Base-by-base conservation (phyloP, 2,329 filamentous ascomycete genomes). In the Ophiocordyceps robertsii region DNA sequence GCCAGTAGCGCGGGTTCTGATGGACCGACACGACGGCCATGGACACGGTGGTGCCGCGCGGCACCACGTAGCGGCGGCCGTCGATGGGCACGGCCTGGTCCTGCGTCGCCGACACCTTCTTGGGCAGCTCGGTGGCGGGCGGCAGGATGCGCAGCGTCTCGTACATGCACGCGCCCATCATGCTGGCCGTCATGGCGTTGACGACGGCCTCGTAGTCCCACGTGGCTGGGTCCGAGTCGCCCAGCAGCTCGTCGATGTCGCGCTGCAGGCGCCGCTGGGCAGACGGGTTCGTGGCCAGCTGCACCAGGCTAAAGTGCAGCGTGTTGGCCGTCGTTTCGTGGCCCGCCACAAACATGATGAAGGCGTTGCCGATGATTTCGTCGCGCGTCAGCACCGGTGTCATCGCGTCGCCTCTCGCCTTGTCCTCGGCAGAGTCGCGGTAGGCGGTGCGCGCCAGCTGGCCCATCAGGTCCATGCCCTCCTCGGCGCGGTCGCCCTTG, bases 261-360 rank as follows among this genome's bases (percentile, higher is more conserved):
- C 68, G 63, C 51, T 90, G 84, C 4, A 90, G 61, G 7, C 67
- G 67, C 21, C 73, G 70, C 54, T 92, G 85, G 1, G 72, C 72
- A 1, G 65, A 60, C 6, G 76, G 76, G 51, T 80, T 72, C 51
- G 77, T 72, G 13, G 84, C 84, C 6, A 90, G 70, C 50, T 77
- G 71, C 31, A 86, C 56, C 4, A 88, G 61, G 2, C 77, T 70
- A 56, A 84, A 88, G 61, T 89, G 81, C 33, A 88, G 67, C 4
- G 75, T 73, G 58, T 84, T 86, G 39, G 84, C 84, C 2, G 83
- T 83, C 1, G 84, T 89, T 60, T 92, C 85, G 59, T 92, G 84
- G 12, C 85, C 85, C 0, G 85, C 84, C 1, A 89, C 67, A 46
- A 75, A 68, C 60, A 79, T 76, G 51, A 80, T 66, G 47, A 81